Evolutionary conservation across 306 rosid species (phyloP).

Genomic region (Sophora flavescens): DNA sequence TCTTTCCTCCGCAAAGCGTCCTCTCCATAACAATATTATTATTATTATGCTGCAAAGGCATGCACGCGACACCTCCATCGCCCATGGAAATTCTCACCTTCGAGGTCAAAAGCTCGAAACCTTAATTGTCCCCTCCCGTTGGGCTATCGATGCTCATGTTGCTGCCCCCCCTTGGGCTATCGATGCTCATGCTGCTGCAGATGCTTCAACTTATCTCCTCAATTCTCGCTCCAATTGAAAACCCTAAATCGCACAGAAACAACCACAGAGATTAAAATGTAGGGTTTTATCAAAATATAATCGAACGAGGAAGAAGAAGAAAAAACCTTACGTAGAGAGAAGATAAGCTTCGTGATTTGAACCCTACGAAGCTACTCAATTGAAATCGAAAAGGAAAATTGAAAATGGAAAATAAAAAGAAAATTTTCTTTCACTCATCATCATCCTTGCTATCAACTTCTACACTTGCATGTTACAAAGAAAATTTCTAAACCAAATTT

Average conservation of each 20-base stretch:
- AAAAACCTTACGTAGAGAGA: constrained; percentile 20
- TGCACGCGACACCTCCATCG: constrained; percentile 99
- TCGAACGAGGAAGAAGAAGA: constrained; percentile 28
- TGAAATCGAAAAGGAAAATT: constrained; percentile 36
- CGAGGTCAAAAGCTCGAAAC: constrained; percentile 64
- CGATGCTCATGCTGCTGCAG: constrained; percentile 98
- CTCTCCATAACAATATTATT: constrained; percentile 81
- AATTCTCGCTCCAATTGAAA: constrained; percentile 60
- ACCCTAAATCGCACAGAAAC: constrained; percentile 59
- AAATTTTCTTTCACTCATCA: no score
- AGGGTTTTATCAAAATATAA: constrained; percentile 52
- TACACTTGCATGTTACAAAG: no score
- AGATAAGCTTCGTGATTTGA: constrained; percentile 37
- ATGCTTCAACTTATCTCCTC: constrained; percentile 52
- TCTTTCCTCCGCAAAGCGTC: constrained; percentile 83
- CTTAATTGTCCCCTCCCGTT: constrained; percentile 83
- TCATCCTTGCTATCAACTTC: no score
- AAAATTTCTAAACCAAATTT: no score
- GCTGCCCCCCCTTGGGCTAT: constrained; percentile 88
- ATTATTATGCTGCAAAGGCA: constrained; percentile 75
- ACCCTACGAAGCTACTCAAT: constrained; percentile 44
- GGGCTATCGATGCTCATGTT: no score
- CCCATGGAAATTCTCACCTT: constrained; percentile 95
- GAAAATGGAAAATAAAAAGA: constrained; percentile 14
- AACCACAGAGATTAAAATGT: constrained; percentile 58